A percentile compares a stretch with the other conserved stretches of the same genome.
phyloP scores from a whole-genome alignment of 176 grass and related monocot species.

The Carex scoparia region DNA sequence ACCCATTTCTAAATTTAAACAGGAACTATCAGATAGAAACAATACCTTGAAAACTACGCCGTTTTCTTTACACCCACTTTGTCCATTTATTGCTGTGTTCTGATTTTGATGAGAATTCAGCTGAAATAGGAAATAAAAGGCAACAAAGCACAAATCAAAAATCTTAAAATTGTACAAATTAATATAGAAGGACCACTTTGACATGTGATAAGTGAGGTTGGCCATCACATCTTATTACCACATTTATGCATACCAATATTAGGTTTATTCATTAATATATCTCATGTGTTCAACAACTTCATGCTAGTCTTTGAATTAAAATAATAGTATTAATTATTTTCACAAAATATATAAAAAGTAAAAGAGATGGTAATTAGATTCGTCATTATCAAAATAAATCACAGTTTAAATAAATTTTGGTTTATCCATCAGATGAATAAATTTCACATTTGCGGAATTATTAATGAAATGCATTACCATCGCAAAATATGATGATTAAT shows the following conservation, averaged over 20 bases:
- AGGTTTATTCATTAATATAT: neutral
- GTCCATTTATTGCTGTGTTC: too few relatives aligned
- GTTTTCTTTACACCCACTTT: too few relatives aligned
- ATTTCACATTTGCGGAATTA: neutral
- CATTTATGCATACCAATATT: neutral
- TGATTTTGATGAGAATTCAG: too few relatives aligned
- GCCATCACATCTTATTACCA: neutral
- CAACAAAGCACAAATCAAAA: neutral
- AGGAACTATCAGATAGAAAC: too few relatives aligned
- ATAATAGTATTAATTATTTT: neutral
- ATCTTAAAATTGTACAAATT: neutral
- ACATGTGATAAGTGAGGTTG: slow-evolving; percentile 2
- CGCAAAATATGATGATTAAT: neutral
- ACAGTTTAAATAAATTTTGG: neutral
- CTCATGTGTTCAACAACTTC: neutral
- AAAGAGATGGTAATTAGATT: neutral
- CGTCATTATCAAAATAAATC: neutral
- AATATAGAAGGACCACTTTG: slow-evolving; percentile 5
- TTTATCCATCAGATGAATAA: neutral
- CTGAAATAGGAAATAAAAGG: neutral
- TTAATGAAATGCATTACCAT: neutral
- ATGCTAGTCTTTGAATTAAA: neutral
- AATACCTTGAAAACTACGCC: too few relatives aligned
- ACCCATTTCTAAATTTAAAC: too few relatives aligned
- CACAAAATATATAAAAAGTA: neutral